Base-by-base conservation (phyloP, 1,284 basidiomycete species). In the Ganoderma leucocontextum region DNA sequence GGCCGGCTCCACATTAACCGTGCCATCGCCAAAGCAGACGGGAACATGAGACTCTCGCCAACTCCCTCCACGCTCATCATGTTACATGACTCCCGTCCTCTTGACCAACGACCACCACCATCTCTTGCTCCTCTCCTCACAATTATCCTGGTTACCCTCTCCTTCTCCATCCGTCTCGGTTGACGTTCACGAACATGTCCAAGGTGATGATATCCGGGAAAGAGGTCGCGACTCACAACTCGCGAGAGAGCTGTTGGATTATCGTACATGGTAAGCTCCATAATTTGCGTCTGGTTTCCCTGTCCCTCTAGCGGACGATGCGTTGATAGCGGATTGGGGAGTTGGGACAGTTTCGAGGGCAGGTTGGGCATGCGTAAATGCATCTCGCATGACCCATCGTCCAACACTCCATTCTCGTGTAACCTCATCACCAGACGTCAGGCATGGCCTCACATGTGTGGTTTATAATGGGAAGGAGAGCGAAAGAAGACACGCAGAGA, bases 211-310 rank as follows among this genome's bases (percentile, higher is more conserved):
- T 39, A 36, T 58, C 57, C 35, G 25, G 42, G 35, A 73, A 71
- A 69, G 74, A 79, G 42, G 77, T 79, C n/a, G 76, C 76, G 22
- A 73, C 69, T 35, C 78, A 79, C 62, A 70, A 68, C 66, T 74
- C 66, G 63, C 73, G 89, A 41, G 85, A 94, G 73, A 93, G 85
- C 70, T 91, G 91, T 72, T 93, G 91, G 91, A 88, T 93, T 73
- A 90, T 93, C 66, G 86, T 94, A 6, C 91, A 92, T 75, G 89
- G 89, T 86, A 62, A 60, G 83, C 38, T 44, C 17, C 17, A n/a
- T 44, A 8, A 42, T 17, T 17, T 17, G 15, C 15, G 29, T 42
- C 6, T 17, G 17, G 17, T 44, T 44, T 7, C 19, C 19, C 19
- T 42, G 13, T 42, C 4, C 41, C 41, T 44, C 42, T 19, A 44